Evolutionary conservation across 192 early-diverging fungal genomes (phyloP), one percentile per base, ranked within the genome.

Genomic region (Coemansia sp.): DNA sequence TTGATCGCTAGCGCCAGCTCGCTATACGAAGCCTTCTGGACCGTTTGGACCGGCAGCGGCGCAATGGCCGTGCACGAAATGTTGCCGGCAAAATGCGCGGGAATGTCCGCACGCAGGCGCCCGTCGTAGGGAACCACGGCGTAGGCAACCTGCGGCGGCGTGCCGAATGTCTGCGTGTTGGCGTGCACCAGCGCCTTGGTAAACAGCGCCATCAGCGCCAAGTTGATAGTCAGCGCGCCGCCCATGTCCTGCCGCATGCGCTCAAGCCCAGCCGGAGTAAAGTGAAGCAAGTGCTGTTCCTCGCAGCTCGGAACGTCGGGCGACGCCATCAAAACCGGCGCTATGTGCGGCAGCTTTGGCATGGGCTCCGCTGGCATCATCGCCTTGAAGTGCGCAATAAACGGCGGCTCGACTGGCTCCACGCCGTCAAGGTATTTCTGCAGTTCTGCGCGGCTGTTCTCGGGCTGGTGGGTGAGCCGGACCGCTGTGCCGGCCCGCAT

Each of bases 281-380:
- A 53, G 36, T 77, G 73, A 15, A 77, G 32, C 40, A 77, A 38
- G 21, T 77, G 73, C 32, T 77, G 73, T 21, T 77, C 50, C 27
- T 60, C 50, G 13, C 58, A 37, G 3, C 13, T 11, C 0, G 56
- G 57, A 0, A 52, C 34, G 19, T 77, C 73, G 2, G 66, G 66
- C 8, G 73, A 30, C 8, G 60, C 43, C 29, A 77, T 52, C 45
- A 77, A n/a, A 9, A 77, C 29, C 4, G 66, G 58, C 8, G 67
- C 67, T 32, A 77, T 56, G 21, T 47, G 36, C 6, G 25, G 43
- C 0, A 67, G 54, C 26, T 60, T 49, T 10, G 30, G 13, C 35
- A 62, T 27, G 5, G 34, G 17, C 13, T 47, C 45, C 9, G 32
- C 50, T 6, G 66, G 23, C 2, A 52, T 5, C 0, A 4, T 42